Percentiles rank a stretch among this genome's conserved stretches.
Conservation (phyloP, 106 monocot genomes). For the Dendrobium chrysotoxum region DNA sequence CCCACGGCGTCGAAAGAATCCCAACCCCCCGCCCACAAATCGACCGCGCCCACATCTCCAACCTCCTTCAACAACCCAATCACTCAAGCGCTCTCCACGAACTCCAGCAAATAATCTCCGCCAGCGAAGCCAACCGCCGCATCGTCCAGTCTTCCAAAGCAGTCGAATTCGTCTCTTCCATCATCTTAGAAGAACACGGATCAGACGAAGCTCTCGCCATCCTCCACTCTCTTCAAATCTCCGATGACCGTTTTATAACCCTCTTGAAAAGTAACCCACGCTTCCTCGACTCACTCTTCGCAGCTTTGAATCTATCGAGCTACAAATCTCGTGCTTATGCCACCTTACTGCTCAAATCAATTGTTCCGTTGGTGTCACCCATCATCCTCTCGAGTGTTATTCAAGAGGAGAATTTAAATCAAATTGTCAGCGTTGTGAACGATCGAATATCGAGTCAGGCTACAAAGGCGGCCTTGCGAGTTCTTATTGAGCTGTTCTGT, state of each 20-base stretch:
- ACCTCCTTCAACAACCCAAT: conserved; percentile 15
- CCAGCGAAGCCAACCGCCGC: conserved; percentile 38
- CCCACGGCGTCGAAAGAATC: conserved; percentile 45
- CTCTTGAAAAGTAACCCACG: conserved; percentile 9
- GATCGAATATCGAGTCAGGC: conserved; percentile 39
- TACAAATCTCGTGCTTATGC: conserved; percentile 40
- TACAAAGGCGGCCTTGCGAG: conserved; percentile 33
- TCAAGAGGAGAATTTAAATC: conserved; percentile 22
- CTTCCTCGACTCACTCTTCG: conserved; percentile 25
- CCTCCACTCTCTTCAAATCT: conserved; percentile 38
- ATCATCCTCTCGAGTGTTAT: conserved; percentile 6
- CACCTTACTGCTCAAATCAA: conserved; percentile 24
- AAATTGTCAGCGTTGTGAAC: conserved; percentile 20
- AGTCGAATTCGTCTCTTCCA: conserved; percentile 28
- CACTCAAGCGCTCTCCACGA: background rate
- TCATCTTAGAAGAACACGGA: conserved; percentile 16
- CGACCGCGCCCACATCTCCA: conserved; percentile 16
- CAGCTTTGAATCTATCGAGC: conserved; percentile 15
- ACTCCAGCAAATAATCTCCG: background rate
- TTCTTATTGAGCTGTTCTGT: conserved; percentile 23
- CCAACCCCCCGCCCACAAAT: conserved; percentile 46
- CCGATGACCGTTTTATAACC: conserved; percentile 15
- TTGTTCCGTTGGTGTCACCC: conserved; percentile 16
- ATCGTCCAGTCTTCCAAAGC: conserved; percentile 32
- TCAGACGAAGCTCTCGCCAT: conserved; percentile 50